Percentiles rank a stretch among this genome's conserved stretches.
Conservation (phyloP, 768 basidiomycete genomes). For the Agrocybe praecox region DNA sequence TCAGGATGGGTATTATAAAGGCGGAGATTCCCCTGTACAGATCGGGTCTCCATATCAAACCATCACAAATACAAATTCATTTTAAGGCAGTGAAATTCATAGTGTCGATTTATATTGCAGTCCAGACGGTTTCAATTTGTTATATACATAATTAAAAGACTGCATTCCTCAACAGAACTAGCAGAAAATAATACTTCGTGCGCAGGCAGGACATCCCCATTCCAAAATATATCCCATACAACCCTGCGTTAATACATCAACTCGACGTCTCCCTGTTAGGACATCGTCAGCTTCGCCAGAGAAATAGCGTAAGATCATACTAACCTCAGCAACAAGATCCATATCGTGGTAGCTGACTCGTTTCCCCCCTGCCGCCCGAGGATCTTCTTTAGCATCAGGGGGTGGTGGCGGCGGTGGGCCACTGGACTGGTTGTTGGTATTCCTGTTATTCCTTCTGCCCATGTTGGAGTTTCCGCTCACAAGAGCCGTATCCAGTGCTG, state of each 20-base stretch:
- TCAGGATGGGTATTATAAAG: neutral
- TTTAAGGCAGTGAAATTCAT: neutral
- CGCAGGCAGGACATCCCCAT: neutral
- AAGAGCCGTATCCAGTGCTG: slow-evolving; percentile 53
- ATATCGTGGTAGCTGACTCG: slow-evolving; percentile 95
- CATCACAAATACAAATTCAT: slow-evolving; percentile 30
- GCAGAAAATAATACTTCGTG: neutral
- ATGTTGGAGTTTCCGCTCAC: slow-evolving; percentile 51
- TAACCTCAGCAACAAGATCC: slow-evolving; percentile 85
- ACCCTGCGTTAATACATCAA: slow-evolving; percentile 43
- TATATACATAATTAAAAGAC: slow-evolving; percentile 8
- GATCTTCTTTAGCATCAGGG: slow-evolving; percentile 90
- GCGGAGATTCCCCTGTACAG: neutral
- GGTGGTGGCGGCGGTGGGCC: slow-evolving; percentile 80
- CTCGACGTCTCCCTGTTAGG: slow-evolving; percentile 59
- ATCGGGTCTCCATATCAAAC: slow-evolving; percentile 30
- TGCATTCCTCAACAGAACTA: neutral
- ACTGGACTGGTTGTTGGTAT: slow-evolving; percentile 33
- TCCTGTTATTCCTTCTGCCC: slow-evolving; percentile 36
- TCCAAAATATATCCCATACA: neutral
- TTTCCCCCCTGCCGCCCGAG: slow-evolving; percentile 85
- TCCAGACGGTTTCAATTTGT: slow-evolving; percentile 6
- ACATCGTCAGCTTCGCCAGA: slow-evolving; percentile 10
- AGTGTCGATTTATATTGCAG: neutral
- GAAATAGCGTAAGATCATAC: slow-evolving; percentile 21